Base-by-base conservation (phyloP, 768 basidiomycete genomes). In the Kwoniella sp. region DNA sequence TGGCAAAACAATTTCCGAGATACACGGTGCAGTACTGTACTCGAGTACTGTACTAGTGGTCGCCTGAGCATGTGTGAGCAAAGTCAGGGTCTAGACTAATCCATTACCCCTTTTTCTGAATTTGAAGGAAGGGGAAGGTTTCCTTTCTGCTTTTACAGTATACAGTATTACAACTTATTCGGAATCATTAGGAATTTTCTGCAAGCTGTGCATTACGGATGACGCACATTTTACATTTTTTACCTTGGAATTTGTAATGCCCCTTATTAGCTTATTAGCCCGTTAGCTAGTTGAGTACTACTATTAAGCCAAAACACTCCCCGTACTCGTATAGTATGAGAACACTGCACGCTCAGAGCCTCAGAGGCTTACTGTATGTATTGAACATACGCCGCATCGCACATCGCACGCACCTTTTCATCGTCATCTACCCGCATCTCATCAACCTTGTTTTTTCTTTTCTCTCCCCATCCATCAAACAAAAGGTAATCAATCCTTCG, bases 381-480 rank as follows among this genome's bases (percentile, higher is more conserved):
- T 13, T 33, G 7, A 6, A 33, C 17, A 6, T 44, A 44, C 40
- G 40, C 40, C 40, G 40, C 40, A 44, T 44, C 40, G 40, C 46
- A 19, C 46, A 47, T 47, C 19, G 19, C 19, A 47, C 46, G 7
- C 48, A 49, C 48, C 22, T 49, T 49, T 22, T 49, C 6, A 49
- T 49, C 22, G 48, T 57, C 36, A 22, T 30, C n/a, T n/a, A n/a
- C n/a, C 26, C 19, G 22, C 27, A 10, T 37, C 13, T 55, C 37
- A 36, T 40, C 46, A 21, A 27, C 27, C 15, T 27, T 33, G 5
- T 36, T 30, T 26, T 37, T 54, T 12, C 37, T 6, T 51, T 21
- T 56, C n/a, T 56, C 22, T 52, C 27, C 46, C 26, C 46, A 8
- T 48, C 37, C 25, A 22, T 58, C 55, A 56, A 64, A 54, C 53